Percentiles rank a stretch among this genome's conserved stretches.
phyloP scores from a whole-genome alignment of 306 rosid genomes.

The Begonia peltatifolia region DNA sequence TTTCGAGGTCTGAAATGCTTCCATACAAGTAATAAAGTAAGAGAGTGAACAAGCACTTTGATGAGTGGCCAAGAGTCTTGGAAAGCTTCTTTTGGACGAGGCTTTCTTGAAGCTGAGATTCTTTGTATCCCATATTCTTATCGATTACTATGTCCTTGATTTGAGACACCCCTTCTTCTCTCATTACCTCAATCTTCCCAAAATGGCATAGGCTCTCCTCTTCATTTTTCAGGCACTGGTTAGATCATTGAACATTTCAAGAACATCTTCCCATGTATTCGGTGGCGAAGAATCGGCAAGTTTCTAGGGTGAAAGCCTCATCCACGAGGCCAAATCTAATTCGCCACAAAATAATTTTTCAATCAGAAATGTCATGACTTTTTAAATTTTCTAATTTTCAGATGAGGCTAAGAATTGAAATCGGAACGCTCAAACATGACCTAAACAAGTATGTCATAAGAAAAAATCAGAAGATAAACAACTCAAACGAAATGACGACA shows the following conservation, averaged over 20 bases:
- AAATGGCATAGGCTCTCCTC: slow-evolving; percentile 22
- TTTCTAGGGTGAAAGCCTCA: slow-evolving; percentile 46
- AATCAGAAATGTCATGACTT: no score
- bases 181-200: slow-evolving; percentile 59
- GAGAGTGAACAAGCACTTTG: slow-evolving; percentile 76
- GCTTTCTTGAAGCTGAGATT: slow-evolving; percentile 49
- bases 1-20: slow-evolving; percentile 51
- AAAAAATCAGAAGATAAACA: no score
- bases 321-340: slow-evolving; percentile 63
- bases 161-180: slow-evolving; percentile 71
- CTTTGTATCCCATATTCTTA: slow-evolving; percentile 53
- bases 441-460: no score
- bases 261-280: slow-evolving; percentile 74
- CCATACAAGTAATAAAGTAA: slow-evolving; percentile 51
- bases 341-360: slow-evolving; percentile 21
- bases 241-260: slow-evolving; percentile 69
- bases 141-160: slow-evolving; percentile 59
- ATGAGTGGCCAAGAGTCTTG: slow-evolving; percentile 66
- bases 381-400: no score
- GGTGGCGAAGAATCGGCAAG: slow-evolving; percentile 17
- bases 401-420: no score
- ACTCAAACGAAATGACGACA: no score
- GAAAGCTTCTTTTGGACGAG: slow-evolving; percentile 66
- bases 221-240: slow-evolving; percentile 37
- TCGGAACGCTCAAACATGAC: no score